Conservation (phyloP, 805 yeast genomes). For the Lachancea mirantina region DNA sequence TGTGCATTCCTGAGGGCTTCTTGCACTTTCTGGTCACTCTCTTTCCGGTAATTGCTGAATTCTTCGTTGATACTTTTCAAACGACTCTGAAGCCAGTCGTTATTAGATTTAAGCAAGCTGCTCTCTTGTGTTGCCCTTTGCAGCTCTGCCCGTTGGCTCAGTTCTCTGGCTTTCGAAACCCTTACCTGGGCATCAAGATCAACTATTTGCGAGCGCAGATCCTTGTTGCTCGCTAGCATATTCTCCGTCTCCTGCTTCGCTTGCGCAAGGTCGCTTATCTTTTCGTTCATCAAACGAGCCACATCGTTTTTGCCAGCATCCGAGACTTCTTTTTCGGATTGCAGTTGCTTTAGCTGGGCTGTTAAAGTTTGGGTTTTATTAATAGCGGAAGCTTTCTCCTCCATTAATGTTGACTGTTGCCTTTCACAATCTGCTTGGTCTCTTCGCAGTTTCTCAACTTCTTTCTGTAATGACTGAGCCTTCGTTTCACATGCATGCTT, state of each 20-base stretch:
- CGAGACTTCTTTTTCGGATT: conserved; percentile 13
- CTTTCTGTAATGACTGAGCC: conserved; percentile 17
- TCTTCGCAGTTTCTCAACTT: conserved; percentile 21
- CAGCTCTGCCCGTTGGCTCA: conserved; percentile 29
- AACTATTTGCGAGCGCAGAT: conserved; percentile 35
- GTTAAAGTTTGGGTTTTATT: conserved; percentile 7
- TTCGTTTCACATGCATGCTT: conserved; percentile 30
- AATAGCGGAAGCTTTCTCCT: conserved; percentile 10
- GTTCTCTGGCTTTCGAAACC: conserved; percentile 22
- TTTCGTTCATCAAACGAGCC: conserved; percentile 21
- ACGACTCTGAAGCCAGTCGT: conserved; percentile 37
- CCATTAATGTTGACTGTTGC: too few relatives aligned
- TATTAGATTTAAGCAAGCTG: conserved; percentile 34
- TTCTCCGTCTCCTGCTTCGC: conserved; percentile 17
- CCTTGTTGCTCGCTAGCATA: conserved; percentile 24
- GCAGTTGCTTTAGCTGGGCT: conserved; percentile 7
- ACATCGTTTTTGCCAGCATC: conserved; percentile 22
- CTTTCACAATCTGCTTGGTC: conserved; percentile 10
- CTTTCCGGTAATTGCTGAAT: conserved; percentile 24
- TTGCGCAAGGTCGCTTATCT: conserved; percentile 22
- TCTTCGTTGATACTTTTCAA: conserved; percentile 30
- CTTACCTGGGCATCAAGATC: conserved; percentile 35
- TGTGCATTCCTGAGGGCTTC: conserved; percentile 14
- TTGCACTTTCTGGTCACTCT: conserved; percentile 19
- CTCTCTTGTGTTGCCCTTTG: conserved; percentile 38